Conservation (phyloP, 495 filamentous ascomycete species). For the Saxispiralis lemnorum region DNA sequence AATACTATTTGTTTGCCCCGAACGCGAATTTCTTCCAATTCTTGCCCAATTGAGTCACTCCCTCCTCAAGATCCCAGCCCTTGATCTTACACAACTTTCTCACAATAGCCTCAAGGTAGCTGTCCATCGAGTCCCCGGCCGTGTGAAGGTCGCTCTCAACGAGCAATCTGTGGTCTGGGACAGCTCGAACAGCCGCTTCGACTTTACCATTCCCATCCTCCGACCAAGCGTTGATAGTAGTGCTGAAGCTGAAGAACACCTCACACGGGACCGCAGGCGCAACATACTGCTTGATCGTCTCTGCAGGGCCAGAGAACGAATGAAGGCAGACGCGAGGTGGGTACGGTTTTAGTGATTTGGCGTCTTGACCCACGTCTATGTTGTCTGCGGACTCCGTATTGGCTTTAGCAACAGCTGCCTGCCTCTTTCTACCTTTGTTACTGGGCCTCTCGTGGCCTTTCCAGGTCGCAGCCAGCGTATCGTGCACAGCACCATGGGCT, state of each 20-base stretch:
- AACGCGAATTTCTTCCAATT: conserved; percentile 77
- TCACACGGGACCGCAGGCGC: conserved; percentile 54
- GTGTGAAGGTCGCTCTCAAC: conserved; percentile 82
- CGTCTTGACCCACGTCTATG: conserved; percentile 5
- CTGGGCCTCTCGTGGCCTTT: conserved; percentile 63
- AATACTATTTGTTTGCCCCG: conserved; percentile 23
- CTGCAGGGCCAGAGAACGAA: conserved; percentile 70
- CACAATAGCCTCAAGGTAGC: conserved; percentile 51
- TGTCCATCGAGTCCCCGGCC: conserved; percentile 72
- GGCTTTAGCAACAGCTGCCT: conserved; percentile 11
- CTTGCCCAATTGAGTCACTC: conserved; percentile 45
- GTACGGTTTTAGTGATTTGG: conserved; percentile 37
- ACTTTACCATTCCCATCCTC: conserved; percentile 35
- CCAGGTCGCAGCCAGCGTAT: conserved; percentile 60
- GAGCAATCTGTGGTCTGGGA: conserved; percentile 64
- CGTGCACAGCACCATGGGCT: conserved; percentile 67
- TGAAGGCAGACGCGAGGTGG: conserved; percentile 88
- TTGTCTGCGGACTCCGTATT: conserved; percentile 19
- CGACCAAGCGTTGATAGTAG: conserved; percentile 54
- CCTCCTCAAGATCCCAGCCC: conserved; percentile 58
- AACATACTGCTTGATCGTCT: conserved; percentile 62
- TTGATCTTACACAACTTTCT: conserved; percentile 58
- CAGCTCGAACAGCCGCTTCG: conserved; percentile 46
- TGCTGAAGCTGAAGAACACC: conserved; percentile 80
- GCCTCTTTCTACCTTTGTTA: conserved; percentile 37